Evolutionary conservation across 1,139 yeast species (phyloP), one percentile per base, ranked within the genome.

Genomic region (Kodamaea alishanica): DNA sequence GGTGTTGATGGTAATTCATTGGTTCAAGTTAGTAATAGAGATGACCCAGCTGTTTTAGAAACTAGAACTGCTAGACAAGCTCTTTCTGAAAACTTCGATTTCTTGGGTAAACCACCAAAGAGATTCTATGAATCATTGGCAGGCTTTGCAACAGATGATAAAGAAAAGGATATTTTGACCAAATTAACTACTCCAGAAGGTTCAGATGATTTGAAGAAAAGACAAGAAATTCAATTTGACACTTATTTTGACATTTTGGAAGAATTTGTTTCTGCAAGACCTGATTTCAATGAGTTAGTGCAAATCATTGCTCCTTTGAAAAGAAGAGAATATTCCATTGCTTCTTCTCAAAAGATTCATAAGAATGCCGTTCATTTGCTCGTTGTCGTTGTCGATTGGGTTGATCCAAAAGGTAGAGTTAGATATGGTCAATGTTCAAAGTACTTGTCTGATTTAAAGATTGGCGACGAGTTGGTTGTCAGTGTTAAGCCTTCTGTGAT

Each of bases 261-360:
- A 49, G 81, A 86, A 56, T 92, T 86, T 73, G 72, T 78, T 50
- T 82, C 94, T 40, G 96, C 94, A 26, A 81, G 83, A 61, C 97
- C 97, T 22, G 55, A 78, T n/a, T 70, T 86, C 45, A 74, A 74
- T 41, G 89, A 86, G 31, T 75, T 92, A 54, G 79, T 83, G 28
- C 75, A 76, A 52, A 66, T 90, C 41, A 77, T 92, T 51, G 77
- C 95, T 22, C 94, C 96, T 24, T 75, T 90, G 61, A 92, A 92
- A 73, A 84, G 98, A 72, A 85, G 98, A 72, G 98, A 92, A 65
- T 92, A 92, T 61, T 90, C 97, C n/a, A 92, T 92, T 64, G 97
- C 98, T 4, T 89, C 97, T 2, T 90, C 97, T 26, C 98, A 92
- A 66, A 86, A 76, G 60, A 73, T 86, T 52, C 97, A 90, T 66